Evolutionary conservation across 1,284 basidiomycete genomes (phyloP).

Genomic region (Trichosporon faecale): DNA sequence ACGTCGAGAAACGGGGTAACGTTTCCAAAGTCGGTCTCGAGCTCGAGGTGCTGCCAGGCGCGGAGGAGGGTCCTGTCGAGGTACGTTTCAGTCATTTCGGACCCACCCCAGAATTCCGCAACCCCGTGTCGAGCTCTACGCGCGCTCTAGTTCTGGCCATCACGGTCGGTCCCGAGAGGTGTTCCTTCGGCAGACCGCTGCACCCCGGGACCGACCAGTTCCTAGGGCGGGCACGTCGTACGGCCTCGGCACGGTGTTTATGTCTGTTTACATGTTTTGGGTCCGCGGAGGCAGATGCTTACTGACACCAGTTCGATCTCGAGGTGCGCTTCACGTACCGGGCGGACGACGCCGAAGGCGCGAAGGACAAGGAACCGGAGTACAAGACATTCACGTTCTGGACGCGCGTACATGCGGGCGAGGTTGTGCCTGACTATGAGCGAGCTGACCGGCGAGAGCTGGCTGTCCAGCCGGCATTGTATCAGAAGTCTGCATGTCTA

Average conservation of each 20-base stretch:
- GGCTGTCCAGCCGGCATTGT: not conserved
- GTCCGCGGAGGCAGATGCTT: not conserved
- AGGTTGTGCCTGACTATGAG: slow-evolving; percentile 21
- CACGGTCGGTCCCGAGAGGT: not conserved
- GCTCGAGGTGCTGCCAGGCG: slow-evolving; percentile 31
- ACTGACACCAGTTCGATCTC: slow-evolving; percentile 73
- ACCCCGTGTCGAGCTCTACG: not conserved
- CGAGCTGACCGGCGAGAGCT: too few species aligned
- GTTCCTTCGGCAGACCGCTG: slow-evolving; percentile 5
- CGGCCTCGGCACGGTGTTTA: not conserved
- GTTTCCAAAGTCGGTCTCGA: slow-evolving; percentile 67
- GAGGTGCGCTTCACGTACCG: slow-evolving; percentile 87
- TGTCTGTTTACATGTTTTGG: not conserved
- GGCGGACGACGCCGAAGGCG: slow-evolving; percentile 63
- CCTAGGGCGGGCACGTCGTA: not conserved
- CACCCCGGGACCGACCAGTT: not conserved
- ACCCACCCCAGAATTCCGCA: not conserved
- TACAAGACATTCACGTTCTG: slow-evolving; percentile 52
- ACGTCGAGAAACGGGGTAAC: slow-evolving; percentile 64
- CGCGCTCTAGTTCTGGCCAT: too few species aligned
- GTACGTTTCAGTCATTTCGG: slow-evolving; percentile 22
- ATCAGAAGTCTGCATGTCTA: not conserved
- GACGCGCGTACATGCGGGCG: slow-evolving; percentile 41
- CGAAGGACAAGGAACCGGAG: slow-evolving; percentile 34
- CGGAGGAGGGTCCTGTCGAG: slow-evolving; percentile 21